Evolutionary conservation across 1,284 basidiomycete genomes (phyloP).

Genomic region (Cystobasidiaceae sp.): DNA sequence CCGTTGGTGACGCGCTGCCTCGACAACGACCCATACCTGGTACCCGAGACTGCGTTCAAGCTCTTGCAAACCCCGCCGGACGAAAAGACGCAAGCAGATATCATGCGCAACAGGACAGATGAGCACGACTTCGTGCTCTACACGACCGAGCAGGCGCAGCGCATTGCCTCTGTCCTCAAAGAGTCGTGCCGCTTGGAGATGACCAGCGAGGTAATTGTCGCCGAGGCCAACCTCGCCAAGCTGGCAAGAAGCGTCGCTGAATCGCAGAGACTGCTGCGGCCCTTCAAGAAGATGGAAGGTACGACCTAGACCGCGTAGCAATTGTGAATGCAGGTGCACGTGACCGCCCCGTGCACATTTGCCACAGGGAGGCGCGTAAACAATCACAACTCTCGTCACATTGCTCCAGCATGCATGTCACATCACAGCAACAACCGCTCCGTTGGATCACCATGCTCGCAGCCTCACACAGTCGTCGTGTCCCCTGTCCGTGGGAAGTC

Average conservation of each 20-base stretch:
- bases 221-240: slow-evolving; percentile 80
- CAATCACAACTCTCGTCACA: no score
- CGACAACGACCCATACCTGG: slow-evolving; percentile 72
- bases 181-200: slow-evolving; percentile 83
- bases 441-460: no score
- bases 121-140: slow-evolving; percentile 93
- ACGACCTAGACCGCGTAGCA: no score
- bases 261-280: slow-evolving; percentile 62
- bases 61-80: slow-evolving; percentile 7
- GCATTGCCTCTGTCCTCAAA: slow-evolving; percentile 71
- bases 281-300: slow-evolving; percentile 26
- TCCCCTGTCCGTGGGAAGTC: no score
- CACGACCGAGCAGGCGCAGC: slow-evolving; percentile 78
- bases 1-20: slow-evolving; percentile 78
- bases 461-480: no score
- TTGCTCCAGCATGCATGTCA: no score
- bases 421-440: no score
- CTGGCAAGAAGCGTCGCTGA: slow-evolving; percentile 77
- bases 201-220: slow-evolving; percentile 80
- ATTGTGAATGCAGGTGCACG: no score
- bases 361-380: no score
- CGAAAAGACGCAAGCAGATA: slow-evolving; percentile 3
- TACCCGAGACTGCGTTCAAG: slow-evolving; percentile 59
- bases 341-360: no score
- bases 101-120: slow-evolving; percentile 49